Evolutionary conservation across 2,329 filamentous ascomycete species (phyloP), one percentile per base, ranked within the genome.

Genomic region (Penicillium verrucosum): DNA sequence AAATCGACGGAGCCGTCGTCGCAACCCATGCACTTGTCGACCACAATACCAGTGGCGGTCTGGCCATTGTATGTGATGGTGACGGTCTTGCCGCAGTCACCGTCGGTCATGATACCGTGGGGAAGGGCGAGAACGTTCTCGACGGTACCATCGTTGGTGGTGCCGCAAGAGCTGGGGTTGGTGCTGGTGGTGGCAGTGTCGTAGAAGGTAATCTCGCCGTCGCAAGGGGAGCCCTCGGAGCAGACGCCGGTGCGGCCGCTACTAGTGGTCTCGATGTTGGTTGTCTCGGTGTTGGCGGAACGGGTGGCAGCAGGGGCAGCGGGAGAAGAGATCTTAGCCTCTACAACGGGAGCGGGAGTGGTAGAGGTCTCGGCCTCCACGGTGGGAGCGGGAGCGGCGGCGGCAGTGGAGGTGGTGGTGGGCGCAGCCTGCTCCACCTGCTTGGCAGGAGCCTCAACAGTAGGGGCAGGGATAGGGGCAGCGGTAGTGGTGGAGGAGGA

Each of bases 21-120:
- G 73, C 90, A 94, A 65, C 87, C 86, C 75, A 83, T 82, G 80
- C 90, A 94, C 78, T 89, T 90, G 78, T 94, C 90, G 51, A 81
- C 82, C 59, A 92, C 83, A 4, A 66, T 81, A 59, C 85, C 89
- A 2, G 73, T 78, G 64, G 78, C 71, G 2, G 80, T 80, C 71
- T 82, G 82, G 71, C 88, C 88, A 48, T 81, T 78, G 70, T 78
- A 78, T 40, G 67, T 76, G 76, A 92, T 84, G 62, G 81, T 85
- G 68, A 92, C 82, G 47, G 76, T 84, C 77, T 85, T 82, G 71
- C 85, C 86, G 74, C 90, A 94, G 71, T 85, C 82, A 46, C 84
- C 81, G 80, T 92, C 89, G 65, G 73, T 77, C 85, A 92, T 90
- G 68, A 89, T 75, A 5, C 67, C 75, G 41, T 80, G 65, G 21